Evolutionary conservation across 257 asterid genomes (phyloP).

Genomic region (Phtheirospermum japonicum): DNA sequence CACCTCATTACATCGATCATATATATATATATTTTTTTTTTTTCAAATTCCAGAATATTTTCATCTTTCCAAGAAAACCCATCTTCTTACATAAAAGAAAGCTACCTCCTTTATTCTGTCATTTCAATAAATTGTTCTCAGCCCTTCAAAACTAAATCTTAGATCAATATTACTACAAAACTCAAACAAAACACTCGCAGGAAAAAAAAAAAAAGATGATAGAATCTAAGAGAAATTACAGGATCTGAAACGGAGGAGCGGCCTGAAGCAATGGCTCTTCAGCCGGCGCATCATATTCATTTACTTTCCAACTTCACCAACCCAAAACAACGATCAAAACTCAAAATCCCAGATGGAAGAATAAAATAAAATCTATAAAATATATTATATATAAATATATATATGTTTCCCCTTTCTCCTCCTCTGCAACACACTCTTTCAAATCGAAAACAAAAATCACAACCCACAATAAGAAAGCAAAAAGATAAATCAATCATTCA

Average conservation of each 20-base stretch:
- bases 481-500: background rate
- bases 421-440: background rate
- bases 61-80: too few species aligned
- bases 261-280: conserved; percentile 97
- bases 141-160: conserved; percentile 14
- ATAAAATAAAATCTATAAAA: conserved; percentile 12
- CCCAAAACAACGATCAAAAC: conserved; percentile 11
- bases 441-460: background rate
- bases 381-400: background rate
- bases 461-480: background rate
- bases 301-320: conserved; percentile 23
- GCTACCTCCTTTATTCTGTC: background rate
- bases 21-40: too few species aligned
- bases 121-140: background rate
- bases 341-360: background rate
- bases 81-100: conserved; percentile 20
- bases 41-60: too few species aligned
- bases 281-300: conserved; percentile 97
- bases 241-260: conserved; percentile 94
- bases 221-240: conserved; percentile 42
- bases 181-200: background rate
- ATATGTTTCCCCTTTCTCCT: background rate
- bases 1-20: too few species aligned
- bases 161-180: conserved; percentile 10
- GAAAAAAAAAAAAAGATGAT: background rate